Evolutionary conservation across 257 asterid genomes (phyloP), one percentile per base, ranked within the genome.

Genomic region (Solanum sitiens): DNA sequence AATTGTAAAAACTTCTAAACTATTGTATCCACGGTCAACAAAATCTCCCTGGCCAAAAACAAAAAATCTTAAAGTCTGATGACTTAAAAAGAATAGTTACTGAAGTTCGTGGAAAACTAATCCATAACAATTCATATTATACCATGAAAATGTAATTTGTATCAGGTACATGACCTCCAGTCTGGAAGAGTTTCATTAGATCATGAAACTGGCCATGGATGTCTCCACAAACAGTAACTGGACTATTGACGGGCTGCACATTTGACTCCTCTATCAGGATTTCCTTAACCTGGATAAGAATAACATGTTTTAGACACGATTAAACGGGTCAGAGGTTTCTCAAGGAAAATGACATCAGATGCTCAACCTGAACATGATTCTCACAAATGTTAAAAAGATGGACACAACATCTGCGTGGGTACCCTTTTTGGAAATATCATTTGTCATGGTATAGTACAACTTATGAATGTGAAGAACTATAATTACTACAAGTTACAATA

Each of bases 81-180:
- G 82, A 50, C n/a, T 35, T 32, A 11, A 80, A 40, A 12, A 82
- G 30, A 50, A 68, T 33, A 80, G 20, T 30, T 40, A 42, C 70
- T 50, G 45, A 82, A 80, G 44, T 18, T 82, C 85, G 6, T 30
- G 44, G 6, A 50, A 44, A 82, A 82, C 20, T 18, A 50, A 80
- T 50, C 70, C 30, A 30, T 16, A 80, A 30, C 20, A 47, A 50
- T 30, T 8, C 20, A 47, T 18, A 82, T 37, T 80, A 86, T 91
- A 97, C 99, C 99, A 97, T 97, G 84, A 97, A 97, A 86, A 97
- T 97, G 92, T 97, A 97, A 92, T 97, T 97, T 86, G 98, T 97
- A 72, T 96, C 98, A 2, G 99, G 99, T 59, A 97, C 99, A 89
- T 97, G 98, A 84, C 99, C 99, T 89, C 99, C 99, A 75, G 99